Conservation (phyloP, 352 stramenopile genomes). For the Stephanocyclus meneghinianus region DNA sequence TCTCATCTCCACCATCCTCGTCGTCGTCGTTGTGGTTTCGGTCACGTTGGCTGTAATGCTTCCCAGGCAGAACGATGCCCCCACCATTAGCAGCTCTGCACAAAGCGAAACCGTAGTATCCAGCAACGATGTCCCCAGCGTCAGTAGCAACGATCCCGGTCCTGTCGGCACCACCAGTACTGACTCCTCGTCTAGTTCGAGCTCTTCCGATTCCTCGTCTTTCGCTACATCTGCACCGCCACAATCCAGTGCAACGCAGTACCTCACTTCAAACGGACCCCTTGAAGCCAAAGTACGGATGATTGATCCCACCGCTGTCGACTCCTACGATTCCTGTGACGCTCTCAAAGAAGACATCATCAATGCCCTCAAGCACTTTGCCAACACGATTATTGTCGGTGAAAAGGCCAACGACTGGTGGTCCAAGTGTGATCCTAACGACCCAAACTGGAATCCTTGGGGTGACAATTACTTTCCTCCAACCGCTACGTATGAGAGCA, state of each 20-base stretch:
- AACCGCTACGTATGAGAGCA: neutral
- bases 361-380: conserved; percentile 52
- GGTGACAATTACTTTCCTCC: neutral
- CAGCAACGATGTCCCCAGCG: conserved; percentile 5
- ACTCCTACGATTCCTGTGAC: conserved; percentile 48
- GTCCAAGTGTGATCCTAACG: conserved; percentile 40
- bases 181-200: neutral
- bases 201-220: neutral
- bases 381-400: conserved; percentile 45
- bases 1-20: conserved; percentile 17
- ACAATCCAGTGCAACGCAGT: conserved; percentile 16
- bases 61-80: conserved; percentile 6
- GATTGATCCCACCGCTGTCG: conserved; percentile 35
- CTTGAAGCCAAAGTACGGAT: conserved; percentile 46
- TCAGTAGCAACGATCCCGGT: neutral
- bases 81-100: neutral
- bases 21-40: conserved; percentile 30
- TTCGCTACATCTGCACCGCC: neutral
- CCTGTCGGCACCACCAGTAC: neutral
- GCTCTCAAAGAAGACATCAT: conserved; percentile 49
- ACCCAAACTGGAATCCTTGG: conserved; percentile 22
- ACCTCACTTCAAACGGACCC: conserved; percentile 35
- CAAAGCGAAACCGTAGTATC: neutral
- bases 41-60: conserved; percentile 39
- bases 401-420: conserved; percentile 28